Percentiles rank a stretch among this genome's conserved stretches.
Evolutionary conservation across 1,284 basidiomycete species (phyloP).

Genomic region (Ganoderma resinaceum): DNA sequence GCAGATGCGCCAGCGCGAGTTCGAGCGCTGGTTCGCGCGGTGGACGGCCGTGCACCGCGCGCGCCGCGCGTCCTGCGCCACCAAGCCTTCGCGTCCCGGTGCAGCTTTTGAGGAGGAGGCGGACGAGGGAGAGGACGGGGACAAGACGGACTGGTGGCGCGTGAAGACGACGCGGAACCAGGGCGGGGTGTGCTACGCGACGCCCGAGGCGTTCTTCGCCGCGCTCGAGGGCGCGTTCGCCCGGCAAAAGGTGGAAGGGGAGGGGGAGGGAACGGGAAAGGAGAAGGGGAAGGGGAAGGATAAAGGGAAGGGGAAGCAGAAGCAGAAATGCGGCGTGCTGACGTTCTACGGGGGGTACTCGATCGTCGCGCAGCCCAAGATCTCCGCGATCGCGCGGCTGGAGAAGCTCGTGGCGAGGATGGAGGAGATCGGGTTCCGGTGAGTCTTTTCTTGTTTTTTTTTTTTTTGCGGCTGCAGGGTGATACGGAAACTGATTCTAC

Average conservation of each 20-base stretch:
- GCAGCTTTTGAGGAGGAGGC: background rate
- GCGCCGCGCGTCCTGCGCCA: background rate
- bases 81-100: too few relatives aligned
- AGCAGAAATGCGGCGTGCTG: conserved; percentile 5
- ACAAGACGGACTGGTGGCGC: conserved; percentile 13
- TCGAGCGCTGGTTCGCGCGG: conserved; percentile 18
- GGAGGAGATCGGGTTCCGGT: conserved; percentile 19
- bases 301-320: background rate
- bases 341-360: conserved; percentile 23
- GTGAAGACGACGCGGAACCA: conserved; percentile 1
- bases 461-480: too few relatives aligned
- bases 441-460: background rate
- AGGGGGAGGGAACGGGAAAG: background rate
- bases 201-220: conserved; percentile 17
- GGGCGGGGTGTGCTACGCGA: conserved; percentile 22
- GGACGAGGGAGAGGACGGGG: background rate
- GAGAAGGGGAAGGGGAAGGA: too few relatives aligned
- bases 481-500: background rate
- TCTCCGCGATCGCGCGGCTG: conserved; percentile 3
- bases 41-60: conserved; percentile 10
- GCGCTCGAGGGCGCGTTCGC: conserved; percentile 1
- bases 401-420: conserved; percentile 13
- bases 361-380: conserved; percentile 26
- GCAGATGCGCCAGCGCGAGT: conserved; percentile 17
- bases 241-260: background rate